These are phyloP conservation scores for Fraxinus sp. DNA, from an alignment of 305 asterid species.

Conservation along the genomic window DNA sequence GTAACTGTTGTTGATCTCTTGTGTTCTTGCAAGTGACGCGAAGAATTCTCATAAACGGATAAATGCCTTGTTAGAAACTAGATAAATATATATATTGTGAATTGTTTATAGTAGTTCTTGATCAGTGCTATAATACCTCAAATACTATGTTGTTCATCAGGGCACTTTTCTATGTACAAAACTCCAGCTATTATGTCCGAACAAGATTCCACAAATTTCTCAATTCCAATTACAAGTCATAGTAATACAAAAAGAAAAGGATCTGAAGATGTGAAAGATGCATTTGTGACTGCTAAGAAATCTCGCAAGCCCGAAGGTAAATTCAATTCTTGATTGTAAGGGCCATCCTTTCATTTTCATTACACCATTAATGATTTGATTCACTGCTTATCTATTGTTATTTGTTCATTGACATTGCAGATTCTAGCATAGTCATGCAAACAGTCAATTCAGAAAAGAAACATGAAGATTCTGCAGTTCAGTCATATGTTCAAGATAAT, in stretches of 20 bases:
- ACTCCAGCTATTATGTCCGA: conserved; percentile 49
- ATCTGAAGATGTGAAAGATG: conserved; percentile 34
- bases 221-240: conserved; percentile 41
- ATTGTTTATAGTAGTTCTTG: neutral
- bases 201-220: conserved; percentile 32
- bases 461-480: conserved; percentile 32
- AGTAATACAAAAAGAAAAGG: conserved; percentile 53
- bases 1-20: neutral
- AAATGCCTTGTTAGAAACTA: neutral
- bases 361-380: neutral
- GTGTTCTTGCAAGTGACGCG: neutral
- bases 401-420: conserved; percentile 31
- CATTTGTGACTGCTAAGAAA: conserved; percentile 42
- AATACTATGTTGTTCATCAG: conserved; percentile 37
- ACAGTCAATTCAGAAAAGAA: conserved; percentile 31
- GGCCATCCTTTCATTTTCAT: neutral
- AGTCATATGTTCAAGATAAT: conserved; percentile 26
- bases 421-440: conserved; percentile 29
- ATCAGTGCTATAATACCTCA: neutral
- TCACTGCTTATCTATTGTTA: conserved; percentile 4
- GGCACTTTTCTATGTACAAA: conserved; percentile 39
- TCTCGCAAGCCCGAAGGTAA: conserved; percentile 59
- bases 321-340: conserved; percentile 26
- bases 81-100: neutral
- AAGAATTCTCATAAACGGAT: neutral